Conservation (phyloP, 306 rosid genomes). For the Quercus rubra region DNA sequence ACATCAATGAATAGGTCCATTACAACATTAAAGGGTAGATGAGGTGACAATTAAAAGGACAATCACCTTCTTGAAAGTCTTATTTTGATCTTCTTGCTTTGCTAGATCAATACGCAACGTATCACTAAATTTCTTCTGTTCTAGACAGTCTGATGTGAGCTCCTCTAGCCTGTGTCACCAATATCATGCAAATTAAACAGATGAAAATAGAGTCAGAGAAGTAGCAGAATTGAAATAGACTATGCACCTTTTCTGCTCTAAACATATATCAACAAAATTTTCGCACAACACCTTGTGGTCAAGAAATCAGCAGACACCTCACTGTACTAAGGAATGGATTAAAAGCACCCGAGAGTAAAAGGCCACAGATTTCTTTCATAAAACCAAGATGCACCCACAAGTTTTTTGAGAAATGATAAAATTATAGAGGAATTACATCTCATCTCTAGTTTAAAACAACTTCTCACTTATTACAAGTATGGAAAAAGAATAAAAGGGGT, state of each 20-base stretch:
- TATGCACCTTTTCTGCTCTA: neutral
- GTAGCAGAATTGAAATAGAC: neutral
- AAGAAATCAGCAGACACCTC: neutral
- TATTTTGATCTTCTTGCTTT: slow-evolving; percentile 52
- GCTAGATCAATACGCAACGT: slow-evolving; percentile 52
- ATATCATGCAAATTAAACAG: slow-evolving; percentile 29
- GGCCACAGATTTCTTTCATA: neutral
- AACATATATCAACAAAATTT: neutral
- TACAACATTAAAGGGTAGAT: neutral
- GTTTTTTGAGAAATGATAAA: neutral
- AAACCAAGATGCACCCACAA: neutral
- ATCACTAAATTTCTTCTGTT: slow-evolving; percentile 52
- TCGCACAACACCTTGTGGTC: neutral
- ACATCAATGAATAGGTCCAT: neutral
- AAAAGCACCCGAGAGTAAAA: neutral
- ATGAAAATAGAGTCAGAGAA: neutral
- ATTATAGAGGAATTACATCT: neutral
- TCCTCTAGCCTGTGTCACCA: slow-evolving; percentile 69
- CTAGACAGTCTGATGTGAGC: slow-evolving; percentile 51
- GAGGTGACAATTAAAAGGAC: neutral
- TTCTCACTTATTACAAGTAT: neutral
- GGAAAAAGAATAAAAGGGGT: neutral
- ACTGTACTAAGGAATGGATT: neutral
- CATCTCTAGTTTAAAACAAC: neutral
- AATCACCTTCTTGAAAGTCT: slow-evolving; percentile 63